Evolutionary conservation across 371 early-diverging fungal genomes (phyloP).

Genomic region (Polyrhizophydium stewartii): DNA sequence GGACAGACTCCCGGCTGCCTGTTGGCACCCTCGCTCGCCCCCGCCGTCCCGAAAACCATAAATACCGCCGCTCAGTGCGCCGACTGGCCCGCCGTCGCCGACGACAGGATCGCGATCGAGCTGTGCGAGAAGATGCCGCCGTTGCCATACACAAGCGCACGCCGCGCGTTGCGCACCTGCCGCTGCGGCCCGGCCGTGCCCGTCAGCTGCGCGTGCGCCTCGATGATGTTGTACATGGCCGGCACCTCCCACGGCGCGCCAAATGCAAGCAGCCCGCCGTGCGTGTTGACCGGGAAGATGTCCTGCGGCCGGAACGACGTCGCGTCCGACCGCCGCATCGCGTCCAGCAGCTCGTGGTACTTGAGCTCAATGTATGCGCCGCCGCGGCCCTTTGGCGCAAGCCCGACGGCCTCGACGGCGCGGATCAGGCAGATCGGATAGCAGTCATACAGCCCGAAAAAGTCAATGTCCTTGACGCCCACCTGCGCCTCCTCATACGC

Average conservation of each 20-base stretch:
- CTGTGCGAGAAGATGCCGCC: slow-evolving; percentile 30
- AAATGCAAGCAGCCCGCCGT: slow-evolving; percentile 36
- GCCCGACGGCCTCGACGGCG: slow-evolving; percentile 34
- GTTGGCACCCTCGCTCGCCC: no score
- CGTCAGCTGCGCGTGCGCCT: slow-evolving; percentile 25
- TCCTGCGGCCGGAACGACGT: slow-evolving; percentile 28
- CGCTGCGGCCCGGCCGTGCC: slow-evolving; percentile 17
- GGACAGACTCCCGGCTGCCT: no score
- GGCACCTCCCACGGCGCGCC: slow-evolving; percentile 42
- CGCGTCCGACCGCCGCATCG: neutral
- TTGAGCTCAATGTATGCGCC: slow-evolving; percentile 26
- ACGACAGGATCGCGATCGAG: slow-evolving; percentile 26
- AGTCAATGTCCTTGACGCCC: slow-evolving; percentile 27
- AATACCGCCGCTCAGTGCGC: no score
- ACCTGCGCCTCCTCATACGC: slow-evolving; percentile 36
- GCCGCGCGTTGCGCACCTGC: slow-evolving; percentile 19
- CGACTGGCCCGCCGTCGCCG: no score
- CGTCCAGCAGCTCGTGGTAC: slow-evolving; percentile 23
- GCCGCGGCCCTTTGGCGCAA: slow-evolving; percentile 32
- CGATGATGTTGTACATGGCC: slow-evolving; percentile 38
- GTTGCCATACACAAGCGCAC: slow-evolving; percentile 36
- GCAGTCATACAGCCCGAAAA: slow-evolving; percentile 36
- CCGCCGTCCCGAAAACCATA: no score
- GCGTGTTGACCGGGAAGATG: slow-evolving; percentile 34
- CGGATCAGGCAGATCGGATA: slow-evolving; percentile 39